Percentiles rank a stretch among this genome's conserved stretches.
Conservation (phyloP, 2,329 filamentous ascomycete species). For the Fusarium udum region DNA sequence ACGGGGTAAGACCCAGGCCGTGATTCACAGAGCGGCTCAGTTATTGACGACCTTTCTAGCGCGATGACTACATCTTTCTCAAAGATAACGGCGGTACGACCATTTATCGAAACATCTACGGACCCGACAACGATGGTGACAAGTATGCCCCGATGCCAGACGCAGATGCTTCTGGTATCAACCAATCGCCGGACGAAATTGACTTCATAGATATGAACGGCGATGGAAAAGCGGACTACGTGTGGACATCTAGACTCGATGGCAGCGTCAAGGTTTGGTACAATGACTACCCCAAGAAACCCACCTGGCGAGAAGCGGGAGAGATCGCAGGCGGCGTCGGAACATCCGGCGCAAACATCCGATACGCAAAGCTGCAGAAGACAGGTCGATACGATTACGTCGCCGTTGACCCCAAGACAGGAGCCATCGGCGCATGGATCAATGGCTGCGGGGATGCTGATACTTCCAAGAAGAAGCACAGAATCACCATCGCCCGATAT, state of each 20-base stretch:
- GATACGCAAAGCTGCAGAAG: neutral
- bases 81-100: neutral
- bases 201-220: conserved; percentile 11
- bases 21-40: fast-evolving
- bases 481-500: neutral
- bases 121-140: neutral
- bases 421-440: conserved; percentile 11
- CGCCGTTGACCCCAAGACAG: conserved; percentile 5
- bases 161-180: conserved; percentile 1
- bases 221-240: conserved; percentile 5
- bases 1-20: neutral
- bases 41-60: neutral
- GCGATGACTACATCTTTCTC: conserved; percentile 9
- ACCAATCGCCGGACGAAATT: neutral
- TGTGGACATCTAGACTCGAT: neutral
- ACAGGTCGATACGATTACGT: conserved; percentile 5
- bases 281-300: conserved; percentile 9
- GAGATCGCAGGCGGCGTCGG: neutral
- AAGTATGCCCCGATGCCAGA: neutral
- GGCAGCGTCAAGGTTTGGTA: conserved; percentile 8
- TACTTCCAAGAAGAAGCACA: neutral
- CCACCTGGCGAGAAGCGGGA: neutral
- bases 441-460: conserved; percentile 2
- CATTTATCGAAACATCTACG: conserved; percentile 2
- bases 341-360: conserved; percentile 10